Evolutionary conservation across 441 rosid genomes (phyloP).

Genomic region (Populus hybrid): DNA sequence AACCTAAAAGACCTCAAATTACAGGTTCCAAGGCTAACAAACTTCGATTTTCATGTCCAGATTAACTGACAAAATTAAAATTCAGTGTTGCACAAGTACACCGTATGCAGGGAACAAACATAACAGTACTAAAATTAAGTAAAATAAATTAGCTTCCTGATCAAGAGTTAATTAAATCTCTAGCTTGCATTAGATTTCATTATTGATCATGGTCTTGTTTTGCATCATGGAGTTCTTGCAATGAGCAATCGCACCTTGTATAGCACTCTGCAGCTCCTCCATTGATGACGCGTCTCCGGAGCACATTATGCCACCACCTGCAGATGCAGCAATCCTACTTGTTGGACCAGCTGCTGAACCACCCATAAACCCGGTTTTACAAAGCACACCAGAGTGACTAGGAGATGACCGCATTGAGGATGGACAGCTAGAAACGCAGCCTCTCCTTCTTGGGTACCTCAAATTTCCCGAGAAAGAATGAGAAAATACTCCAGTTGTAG

Average conservation of each 20-base stretch:
- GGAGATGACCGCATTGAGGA: constrained; percentile 94
- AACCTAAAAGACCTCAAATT: background rate
- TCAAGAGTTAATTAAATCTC: background rate
- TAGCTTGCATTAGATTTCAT: constrained; percentile 33
- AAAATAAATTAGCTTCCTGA: background rate
- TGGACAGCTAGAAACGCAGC: constrained; percentile 79
- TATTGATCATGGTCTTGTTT: constrained; percentile 45
- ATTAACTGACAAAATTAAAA: background rate
- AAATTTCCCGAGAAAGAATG: constrained; percentile 88
- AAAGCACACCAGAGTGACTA: constrained; percentile 76
- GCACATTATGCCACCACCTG: constrained; percentile 8
- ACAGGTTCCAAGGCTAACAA: background rate
- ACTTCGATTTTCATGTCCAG: background rate
- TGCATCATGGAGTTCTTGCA: constrained; percentile 87
- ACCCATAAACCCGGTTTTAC: constrained; percentile 33
- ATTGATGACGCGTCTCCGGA: constrained; percentile 48
- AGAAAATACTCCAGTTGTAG: constrained; percentile 35
- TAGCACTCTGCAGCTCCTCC: constrained; percentile 92
- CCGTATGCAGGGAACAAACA: background rate
- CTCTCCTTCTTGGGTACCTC: constrained; percentile 60
- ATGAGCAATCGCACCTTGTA: constrained; percentile 90
- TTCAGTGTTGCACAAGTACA: background rate
- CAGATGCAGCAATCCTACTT: constrained; percentile 1
- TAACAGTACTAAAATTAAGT: background rate
- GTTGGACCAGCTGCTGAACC: constrained; percentile 3